Evolutionary conservation across 2,329 filamentous ascomycete species (phyloP).

Genomic region (Rutstroemia sydowiana): DNA sequence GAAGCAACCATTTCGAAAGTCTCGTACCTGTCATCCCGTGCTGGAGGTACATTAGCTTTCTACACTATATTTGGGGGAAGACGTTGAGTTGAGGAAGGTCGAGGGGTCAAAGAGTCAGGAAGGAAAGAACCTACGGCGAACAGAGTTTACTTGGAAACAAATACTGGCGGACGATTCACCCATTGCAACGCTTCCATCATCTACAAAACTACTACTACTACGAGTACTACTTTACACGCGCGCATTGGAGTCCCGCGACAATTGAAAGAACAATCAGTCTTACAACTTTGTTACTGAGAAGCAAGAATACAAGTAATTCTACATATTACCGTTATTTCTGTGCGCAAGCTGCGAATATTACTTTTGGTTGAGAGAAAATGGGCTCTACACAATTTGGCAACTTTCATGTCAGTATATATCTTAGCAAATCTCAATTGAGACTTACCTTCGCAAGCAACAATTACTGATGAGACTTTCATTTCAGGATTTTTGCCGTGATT

Average conservation of each 20-base stretch:
- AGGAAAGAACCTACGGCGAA: neutral
- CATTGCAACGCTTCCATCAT: neutral
- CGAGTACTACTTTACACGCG: conserved; percentile 1
- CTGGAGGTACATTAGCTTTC: neutral
- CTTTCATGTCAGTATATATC: conserved; percentile 39
- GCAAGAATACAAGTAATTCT: neutral
- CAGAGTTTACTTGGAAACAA: neutral
- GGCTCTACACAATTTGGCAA: conserved; percentile 44
- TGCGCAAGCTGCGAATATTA: conserved; percentile 1
- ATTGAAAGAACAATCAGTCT: conserved; percentile 4
- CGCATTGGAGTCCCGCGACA: conserved; percentile 6
- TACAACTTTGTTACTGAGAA: conserved; percentile 2
- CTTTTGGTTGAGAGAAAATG: conserved; percentile 13
- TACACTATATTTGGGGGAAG: neutral
- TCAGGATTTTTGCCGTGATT: conserved; percentile 76
- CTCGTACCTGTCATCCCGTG: conserved; percentile 1
- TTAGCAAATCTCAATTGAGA: conserved; percentile 8
- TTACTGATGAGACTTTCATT: conserved; percentile 16
- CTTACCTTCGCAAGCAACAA: neutral
- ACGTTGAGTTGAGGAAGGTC: neutral
- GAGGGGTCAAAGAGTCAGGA: neutral
- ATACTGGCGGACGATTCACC: neutral
- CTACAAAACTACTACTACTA: neutral
- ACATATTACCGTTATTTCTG: neutral
- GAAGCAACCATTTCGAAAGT: neutral